These are phyloP conservation scores for Castanea sativa DNA, from an alignment of 306 rosid genomes.

Conservation along the genomic window DNA sequence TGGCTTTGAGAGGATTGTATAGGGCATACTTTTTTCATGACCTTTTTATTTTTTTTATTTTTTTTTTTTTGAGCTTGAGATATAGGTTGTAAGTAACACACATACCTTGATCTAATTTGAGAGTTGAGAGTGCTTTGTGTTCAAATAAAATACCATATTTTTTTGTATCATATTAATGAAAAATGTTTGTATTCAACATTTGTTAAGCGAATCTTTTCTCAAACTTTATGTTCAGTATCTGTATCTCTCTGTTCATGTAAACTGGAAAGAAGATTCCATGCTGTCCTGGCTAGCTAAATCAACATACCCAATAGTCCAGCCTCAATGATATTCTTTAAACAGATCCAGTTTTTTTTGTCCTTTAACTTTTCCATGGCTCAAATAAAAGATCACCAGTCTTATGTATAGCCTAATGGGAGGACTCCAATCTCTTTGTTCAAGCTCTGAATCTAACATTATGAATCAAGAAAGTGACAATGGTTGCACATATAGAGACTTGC, in stretches of 20 bases:
- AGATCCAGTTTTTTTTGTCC: background rate
- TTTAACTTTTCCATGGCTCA: background rate
- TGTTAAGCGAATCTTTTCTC: background rate
- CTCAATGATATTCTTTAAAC: background rate
- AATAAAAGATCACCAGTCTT: background rate
- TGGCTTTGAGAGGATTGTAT: slow-evolving; percentile 18
- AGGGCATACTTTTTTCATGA: slow-evolving; percentile 15
- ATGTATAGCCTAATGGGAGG: background rate
- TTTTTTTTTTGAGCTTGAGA: slow-evolving; percentile 11
- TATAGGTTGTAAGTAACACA: slow-evolving; percentile 23
- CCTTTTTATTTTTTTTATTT: background rate
- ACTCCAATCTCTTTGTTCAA: background rate
- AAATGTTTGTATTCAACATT: background rate
- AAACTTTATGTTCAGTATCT: background rate
- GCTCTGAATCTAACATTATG: background rate
- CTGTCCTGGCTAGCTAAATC: background rate
- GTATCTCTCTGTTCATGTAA: background rate
- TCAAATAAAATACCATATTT: background rate
- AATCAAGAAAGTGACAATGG: too few relatives aligned
- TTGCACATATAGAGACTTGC: too few relatives aligned
- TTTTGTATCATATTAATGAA: background rate
- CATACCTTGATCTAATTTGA: slow-evolving; percentile 3
- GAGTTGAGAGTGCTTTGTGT: slow-evolving; percentile 19
- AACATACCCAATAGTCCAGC: too few relatives aligned
- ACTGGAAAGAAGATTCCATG: background rate